Conservation (phyloP, 2,329 filamentous ascomycete genomes). For the Phaeomoniella chlamydospora region DNA sequence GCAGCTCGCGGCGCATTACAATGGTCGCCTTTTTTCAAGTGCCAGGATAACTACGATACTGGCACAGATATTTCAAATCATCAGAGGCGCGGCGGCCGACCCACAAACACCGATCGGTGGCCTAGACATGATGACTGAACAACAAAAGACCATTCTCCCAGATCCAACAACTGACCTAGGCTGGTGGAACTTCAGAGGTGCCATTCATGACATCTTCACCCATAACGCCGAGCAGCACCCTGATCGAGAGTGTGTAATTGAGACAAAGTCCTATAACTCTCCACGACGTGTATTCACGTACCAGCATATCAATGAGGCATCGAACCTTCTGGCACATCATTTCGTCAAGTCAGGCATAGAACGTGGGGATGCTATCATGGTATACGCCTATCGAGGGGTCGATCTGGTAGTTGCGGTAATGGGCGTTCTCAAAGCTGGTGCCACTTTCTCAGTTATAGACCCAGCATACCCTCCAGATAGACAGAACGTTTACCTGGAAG, state of each 20-base stretch:
- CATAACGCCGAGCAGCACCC: conserved; percentile 49
- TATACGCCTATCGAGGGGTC: conserved; percentile 72
- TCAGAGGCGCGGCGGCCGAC: conserved; percentile 23
- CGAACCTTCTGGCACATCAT: conserved; percentile 68
- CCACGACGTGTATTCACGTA: conserved; percentile 64
- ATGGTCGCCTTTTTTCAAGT: conserved; percentile 30
- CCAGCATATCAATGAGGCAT: conserved; percentile 69
- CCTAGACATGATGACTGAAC: conserved; percentile 23
- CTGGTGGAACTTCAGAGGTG: conserved; percentile 29
- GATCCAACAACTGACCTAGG: conserved; percentile 28
- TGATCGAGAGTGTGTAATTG: conserved; percentile 52
- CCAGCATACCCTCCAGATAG: conserved; percentile 68
- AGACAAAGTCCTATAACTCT: conserved; percentile 38
- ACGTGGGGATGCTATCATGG: conserved; percentile 82
- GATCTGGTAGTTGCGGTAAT: conserved; percentile 67
- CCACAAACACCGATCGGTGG: conserved; percentile 24
- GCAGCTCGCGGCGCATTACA: conserved; percentile 26
- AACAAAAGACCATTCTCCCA: conserved; percentile 15
- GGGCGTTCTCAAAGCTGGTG: conserved; percentile 51
- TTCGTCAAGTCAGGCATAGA: conserved; percentile 58
- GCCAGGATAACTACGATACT: conserved; percentile 27
- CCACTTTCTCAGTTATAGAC: conserved; percentile 52
- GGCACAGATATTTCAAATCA: conserved; percentile 25
- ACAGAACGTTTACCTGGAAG: conserved; percentile 72
- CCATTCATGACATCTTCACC: conserved; percentile 28